Conservation (phyloP, 192 early-diverging fungal species). For the Coemansia sp. region DNA sequence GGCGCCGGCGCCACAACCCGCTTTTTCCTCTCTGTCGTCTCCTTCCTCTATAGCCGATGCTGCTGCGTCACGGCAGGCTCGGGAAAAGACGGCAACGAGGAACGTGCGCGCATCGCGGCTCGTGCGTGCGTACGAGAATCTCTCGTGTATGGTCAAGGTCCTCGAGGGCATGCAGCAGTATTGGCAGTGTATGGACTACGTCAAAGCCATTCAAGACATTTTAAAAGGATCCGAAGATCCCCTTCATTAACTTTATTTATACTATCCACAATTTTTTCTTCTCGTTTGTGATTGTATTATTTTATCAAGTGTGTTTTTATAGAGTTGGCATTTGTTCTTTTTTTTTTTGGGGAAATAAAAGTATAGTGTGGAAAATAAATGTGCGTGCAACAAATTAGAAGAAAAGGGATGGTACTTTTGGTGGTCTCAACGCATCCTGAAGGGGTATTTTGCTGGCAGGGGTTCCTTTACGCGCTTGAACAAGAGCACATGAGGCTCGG, state of each 20-base stretch:
- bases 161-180: conserved; percentile 56
- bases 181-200: conserved; percentile 55
- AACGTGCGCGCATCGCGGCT: conserved; percentile 31
- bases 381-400: background rate
- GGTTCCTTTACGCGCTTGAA: conserved; percentile 41
- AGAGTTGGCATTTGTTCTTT: no score
- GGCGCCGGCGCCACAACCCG: conserved; percentile 10
- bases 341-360: no score
- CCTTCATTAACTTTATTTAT: conserved; percentile 14
- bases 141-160: conserved; percentile 54
- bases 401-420: background rate
- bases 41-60: no score
- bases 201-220: conserved; percentile 41
- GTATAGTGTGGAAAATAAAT: background rate
- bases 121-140: conserved; percentile 44
- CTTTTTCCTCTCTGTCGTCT: no score
- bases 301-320: background rate
- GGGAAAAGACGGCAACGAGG: conserved; percentile 20
- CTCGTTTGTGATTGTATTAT: background rate
- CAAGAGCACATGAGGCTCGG: conserved; percentile 51
- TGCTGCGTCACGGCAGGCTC: background rate
- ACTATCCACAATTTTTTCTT: no score
- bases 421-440: background rate
- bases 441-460: conserved; percentile 19
- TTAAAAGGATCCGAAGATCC: conserved; percentile 47